Evolutionary conservation across 306 rosid genomes (phyloP).

Genomic region (Abrus pulchellus): DNA sequence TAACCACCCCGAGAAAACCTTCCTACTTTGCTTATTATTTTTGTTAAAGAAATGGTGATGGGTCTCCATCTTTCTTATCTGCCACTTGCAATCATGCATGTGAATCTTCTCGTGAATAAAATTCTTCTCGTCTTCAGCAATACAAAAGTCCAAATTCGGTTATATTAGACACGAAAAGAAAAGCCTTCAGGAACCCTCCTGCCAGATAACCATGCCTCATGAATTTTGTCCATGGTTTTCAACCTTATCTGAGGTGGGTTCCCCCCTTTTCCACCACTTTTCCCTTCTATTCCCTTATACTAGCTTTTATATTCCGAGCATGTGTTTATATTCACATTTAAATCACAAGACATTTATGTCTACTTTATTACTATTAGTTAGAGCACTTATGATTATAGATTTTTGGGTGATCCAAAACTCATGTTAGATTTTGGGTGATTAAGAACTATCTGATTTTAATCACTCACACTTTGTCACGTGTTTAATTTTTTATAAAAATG

Average conservation of each 20-base stretch:
- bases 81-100: conserved; percentile 62
- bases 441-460: too few relatives aligned
- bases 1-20: conserved; percentile 37
- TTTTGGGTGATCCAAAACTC: too few relatives aligned
- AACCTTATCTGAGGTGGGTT: conserved; percentile 45
- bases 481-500: too few relatives aligned
- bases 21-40: conserved; percentile 17
- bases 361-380: too few relatives aligned
- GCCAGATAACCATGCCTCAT: conserved; percentile 41
- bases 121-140: conserved; percentile 62
- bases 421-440: too few relatives aligned
- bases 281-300: conserved; percentile 1
- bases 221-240: conserved; percentile 39
- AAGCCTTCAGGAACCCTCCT: conserved; percentile 18
- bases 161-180: conserved; percentile 41
- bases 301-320: not conserved
- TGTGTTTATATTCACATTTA: too few relatives aligned
- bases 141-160: conserved; percentile 67
- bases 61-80: conserved; percentile 57
- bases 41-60: conserved; percentile 45
- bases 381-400: too few relatives aligned
- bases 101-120: conserved; percentile 57
- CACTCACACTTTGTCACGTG: too few relatives aligned
- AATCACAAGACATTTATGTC: too few relatives aligned
- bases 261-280: conserved; percentile 28